Conservation (phyloP, 2,329 filamentous ascomycete species). For the Ceratocystis eucalypticola region DNA sequence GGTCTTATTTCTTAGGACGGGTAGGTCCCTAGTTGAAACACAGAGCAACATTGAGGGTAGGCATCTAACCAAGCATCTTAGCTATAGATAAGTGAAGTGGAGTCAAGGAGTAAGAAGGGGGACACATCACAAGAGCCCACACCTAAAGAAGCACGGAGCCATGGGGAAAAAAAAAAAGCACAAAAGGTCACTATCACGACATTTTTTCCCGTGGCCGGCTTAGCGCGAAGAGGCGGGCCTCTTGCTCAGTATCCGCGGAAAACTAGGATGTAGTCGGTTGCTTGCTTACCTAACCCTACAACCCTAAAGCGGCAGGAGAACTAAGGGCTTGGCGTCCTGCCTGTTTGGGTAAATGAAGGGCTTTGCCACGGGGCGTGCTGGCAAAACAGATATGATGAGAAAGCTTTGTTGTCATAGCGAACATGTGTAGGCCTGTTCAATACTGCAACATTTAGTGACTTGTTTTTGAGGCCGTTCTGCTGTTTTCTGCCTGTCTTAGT, state of each 20-base stretch:
- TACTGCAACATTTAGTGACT: neutral
- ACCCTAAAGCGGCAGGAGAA: neutral
- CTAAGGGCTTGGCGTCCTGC: neutral
- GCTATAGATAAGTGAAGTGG: neutral
- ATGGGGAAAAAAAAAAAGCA: neutral
- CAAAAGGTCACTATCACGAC: neutral
- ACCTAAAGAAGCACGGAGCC: neutral
- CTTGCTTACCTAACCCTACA: neutral
- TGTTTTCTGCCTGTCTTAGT: no score
- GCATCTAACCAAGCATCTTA: neutral
- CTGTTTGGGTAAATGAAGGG: neutral
- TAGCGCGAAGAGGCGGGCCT: neutral
- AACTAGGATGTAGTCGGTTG: neutral
- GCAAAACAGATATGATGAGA: neutral
- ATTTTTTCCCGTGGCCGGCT: slow-evolving; percentile 1
- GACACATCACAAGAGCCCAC: neutral
- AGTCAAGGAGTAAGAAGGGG: neutral
- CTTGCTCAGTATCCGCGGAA: neutral
- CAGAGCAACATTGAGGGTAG: no score
- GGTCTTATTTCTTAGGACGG: no score
- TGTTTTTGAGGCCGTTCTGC: neutral
- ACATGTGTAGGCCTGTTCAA: no score
- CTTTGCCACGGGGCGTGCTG: neutral
- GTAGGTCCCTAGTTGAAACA: no score
- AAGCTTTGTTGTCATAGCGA: no score